Percentiles rank a stretch among this genome's conserved stretches.
phyloP scores from a whole-genome alignment of 2,329 filamentous ascomycete species.

The Monosporascus sp. region DNA sequence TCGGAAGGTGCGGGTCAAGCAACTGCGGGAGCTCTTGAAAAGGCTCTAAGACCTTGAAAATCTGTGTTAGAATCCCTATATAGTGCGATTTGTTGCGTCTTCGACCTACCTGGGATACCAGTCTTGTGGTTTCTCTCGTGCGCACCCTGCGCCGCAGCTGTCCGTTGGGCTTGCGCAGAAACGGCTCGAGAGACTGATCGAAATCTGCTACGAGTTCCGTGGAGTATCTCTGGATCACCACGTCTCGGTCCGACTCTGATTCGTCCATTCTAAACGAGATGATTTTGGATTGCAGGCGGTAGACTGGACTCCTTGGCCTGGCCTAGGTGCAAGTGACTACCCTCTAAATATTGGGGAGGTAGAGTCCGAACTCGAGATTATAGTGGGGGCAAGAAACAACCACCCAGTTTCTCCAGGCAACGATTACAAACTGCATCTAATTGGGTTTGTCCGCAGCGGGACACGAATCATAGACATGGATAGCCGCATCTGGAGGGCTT shows the following conservation, averaged over 20 bases:
- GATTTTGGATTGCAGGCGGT: neutral
- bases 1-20: constrained; percentile 75
- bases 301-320: too few species aligned
- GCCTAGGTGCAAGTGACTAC: neutral
- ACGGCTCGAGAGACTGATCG: constrained; percentile 44
- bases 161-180: constrained; percentile 48
- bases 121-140: constrained; percentile 41
- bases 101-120: constrained; percentile 40
- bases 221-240: constrained; percentile 58
- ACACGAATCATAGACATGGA: too few species aligned
- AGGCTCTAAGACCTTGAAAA: constrained; percentile 61
- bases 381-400: too few species aligned
- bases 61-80: constrained; percentile 9
- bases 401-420: too few species aligned
- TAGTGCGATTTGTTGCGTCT: constrained; percentile 4
- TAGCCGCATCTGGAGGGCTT: too few species aligned
- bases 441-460: too few species aligned
- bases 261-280: constrained; percentile 47
- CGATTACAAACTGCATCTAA: too few species aligned
- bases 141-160: constrained; percentile 46
- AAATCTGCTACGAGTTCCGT: constrained; percentile 55
- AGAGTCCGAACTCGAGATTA: too few species aligned
- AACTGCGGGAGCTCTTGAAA: constrained; percentile 96
- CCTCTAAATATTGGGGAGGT: too few species aligned
- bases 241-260: constrained; percentile 53